phyloP scores from a whole-genome alignment of 23 red algal species.

The Agarophyton chilense region DNA sequence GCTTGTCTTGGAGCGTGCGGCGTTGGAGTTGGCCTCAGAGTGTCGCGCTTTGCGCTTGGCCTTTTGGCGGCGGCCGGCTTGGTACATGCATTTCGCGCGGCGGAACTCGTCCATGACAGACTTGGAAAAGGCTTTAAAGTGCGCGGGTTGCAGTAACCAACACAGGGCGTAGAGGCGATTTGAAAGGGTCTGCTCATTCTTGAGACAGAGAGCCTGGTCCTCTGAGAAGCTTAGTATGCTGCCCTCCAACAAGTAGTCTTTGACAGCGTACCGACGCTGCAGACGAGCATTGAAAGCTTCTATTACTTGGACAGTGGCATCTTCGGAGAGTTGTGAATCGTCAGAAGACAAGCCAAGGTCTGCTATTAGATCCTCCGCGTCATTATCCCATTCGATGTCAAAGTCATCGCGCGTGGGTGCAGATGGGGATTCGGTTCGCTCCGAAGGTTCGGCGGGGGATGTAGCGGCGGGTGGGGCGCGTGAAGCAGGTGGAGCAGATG shows the following conservation, averaged over 20 bases:
- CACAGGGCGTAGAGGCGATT: conserved; percentile 42
- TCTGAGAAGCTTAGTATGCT: conserved; percentile 37
- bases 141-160: conserved; percentile 9
- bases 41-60: not conserved
- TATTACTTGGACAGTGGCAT: conserved; percentile 67
- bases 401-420: conserved; percentile 82
- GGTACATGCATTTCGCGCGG: not conserved
- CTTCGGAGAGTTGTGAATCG: conserved; percentile 47
- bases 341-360: conserved; percentile 60
- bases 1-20: not conserved
- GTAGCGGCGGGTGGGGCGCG: not conserved
- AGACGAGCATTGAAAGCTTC: conserved; percentile 82
- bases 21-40: not conserved
- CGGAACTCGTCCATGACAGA: conserved; percentile 40
- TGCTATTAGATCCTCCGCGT: conserved; percentile 84
- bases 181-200: conserved; percentile 50
- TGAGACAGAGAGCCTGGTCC: not conserved
- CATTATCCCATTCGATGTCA: conserved; percentile 93
- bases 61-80: not conserved
- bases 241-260: conserved; percentile 74
- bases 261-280: conserved; percentile 68
- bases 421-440: not conserved
- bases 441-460: not conserved
- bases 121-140: conserved; percentile 24
- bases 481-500: not conserved